Evolutionary conservation across 2,329 filamentous ascomycete genomes (phyloP).

Genomic region (Scortechinia acanthostroma): DNA sequence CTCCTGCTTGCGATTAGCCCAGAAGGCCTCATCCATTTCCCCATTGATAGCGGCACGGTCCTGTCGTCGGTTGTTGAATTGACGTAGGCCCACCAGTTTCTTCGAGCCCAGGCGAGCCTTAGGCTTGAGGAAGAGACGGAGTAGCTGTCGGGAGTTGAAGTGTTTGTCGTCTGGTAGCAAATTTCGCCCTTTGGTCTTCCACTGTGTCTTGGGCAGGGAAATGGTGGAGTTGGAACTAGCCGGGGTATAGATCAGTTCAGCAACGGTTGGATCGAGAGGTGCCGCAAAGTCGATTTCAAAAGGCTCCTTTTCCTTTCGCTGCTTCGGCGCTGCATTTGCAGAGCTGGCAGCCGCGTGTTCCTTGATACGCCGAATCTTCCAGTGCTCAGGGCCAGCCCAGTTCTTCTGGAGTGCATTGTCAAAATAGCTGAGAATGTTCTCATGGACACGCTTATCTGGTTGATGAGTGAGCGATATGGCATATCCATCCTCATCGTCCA

Average conservation of each 20-base stretch:
- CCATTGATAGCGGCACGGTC: slow-evolving; percentile 29
- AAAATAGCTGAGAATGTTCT: slow-evolving; percentile 96
- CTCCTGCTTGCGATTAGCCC: slow-evolving; percentile 38
- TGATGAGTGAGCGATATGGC: slow-evolving; percentile 69
- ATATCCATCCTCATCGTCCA: slow-evolving; percentile 66
- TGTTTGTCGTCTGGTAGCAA: slow-evolving; percentile 95
- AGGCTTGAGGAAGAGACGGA: slow-evolving; percentile 89
- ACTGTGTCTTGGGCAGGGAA: slow-evolving; percentile 83
- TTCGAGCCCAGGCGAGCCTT: slow-evolving; percentile 73
- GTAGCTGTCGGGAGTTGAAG: slow-evolving; percentile 86
- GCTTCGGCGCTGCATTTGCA: slow-evolving; percentile 47
- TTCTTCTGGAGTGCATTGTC: slow-evolving; percentile 95
- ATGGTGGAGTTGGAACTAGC: slow-evolving; percentile 76
- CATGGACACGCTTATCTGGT: slow-evolving; percentile 68
- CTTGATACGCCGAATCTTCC: slow-evolving; percentile 93
- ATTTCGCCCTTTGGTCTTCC: slow-evolving; percentile 89
- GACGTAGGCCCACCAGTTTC: slow-evolving; percentile 37
- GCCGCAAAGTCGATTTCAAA: slow-evolving; percentile 89
- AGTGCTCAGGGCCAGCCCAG: slow-evolving; percentile 96
- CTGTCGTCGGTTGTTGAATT: slow-evolving; percentile 18
- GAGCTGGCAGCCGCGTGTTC: slow-evolving; percentile 45
- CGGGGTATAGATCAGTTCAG: slow-evolving; percentile 74
- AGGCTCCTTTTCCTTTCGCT: slow-evolving; percentile 88
- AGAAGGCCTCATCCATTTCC: slow-evolving; percentile 61
- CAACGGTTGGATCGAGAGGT: slow-evolving; percentile 63